These are phyloP conservation scores for Paraphoma sp. DNA, from an alignment of 2,329 filamentous ascomycete genomes.

Conservation along the genomic window DNA sequence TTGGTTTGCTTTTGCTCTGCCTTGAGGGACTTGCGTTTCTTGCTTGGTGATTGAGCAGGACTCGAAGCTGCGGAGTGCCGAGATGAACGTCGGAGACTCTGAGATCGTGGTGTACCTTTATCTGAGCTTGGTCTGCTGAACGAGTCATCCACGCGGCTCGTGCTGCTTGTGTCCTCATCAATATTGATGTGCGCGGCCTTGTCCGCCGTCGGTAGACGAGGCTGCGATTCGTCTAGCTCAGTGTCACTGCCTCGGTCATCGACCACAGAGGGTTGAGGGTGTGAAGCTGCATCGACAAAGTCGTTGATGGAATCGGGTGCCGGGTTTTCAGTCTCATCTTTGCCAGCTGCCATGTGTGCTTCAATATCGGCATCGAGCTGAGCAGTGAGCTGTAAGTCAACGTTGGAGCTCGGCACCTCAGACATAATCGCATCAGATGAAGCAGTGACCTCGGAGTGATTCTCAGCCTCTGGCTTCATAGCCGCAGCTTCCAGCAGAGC, in stretches of 20 bases:
- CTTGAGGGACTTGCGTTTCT: conserved; percentile 31
- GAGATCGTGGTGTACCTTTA: conserved; percentile 23
- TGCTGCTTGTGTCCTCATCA: conserved; percentile 24
- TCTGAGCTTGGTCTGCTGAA: conserved; percentile 32
- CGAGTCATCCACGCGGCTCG: conserved; percentile 47
- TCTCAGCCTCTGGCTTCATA: conserved; percentile 4
- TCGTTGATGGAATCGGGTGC: conserved; percentile 26
- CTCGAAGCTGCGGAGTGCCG: conserved; percentile 31
- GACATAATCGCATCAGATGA: conserved; percentile 21
- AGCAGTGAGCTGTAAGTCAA: conserved; percentile 43
- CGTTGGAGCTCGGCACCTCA: conserved; percentile 37
- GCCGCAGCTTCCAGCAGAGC: conserved; percentile 22
- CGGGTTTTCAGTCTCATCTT: conserved; percentile 5
- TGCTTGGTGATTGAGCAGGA: conserved; percentile 18
- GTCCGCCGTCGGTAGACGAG: conserved; percentile 2
- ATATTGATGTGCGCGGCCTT: conserved; percentile 1
- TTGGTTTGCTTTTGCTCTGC: conserved; percentile 18
- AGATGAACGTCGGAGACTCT: conserved; percentile 32
- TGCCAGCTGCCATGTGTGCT: conserved; percentile 16
- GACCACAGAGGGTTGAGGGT: conserved; percentile 9
- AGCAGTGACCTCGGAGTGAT: conserved; percentile 3
- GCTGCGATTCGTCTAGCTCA: conserved; percentile 31
- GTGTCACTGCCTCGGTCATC: conserved; percentile 18
- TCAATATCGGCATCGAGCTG: conserved; percentile 45
- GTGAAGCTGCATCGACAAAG: conserved; percentile 33